phyloP scores from a whole-genome alignment of 2,329 filamentous ascomycete species.

The Hypomyces perniciosus region DNA sequence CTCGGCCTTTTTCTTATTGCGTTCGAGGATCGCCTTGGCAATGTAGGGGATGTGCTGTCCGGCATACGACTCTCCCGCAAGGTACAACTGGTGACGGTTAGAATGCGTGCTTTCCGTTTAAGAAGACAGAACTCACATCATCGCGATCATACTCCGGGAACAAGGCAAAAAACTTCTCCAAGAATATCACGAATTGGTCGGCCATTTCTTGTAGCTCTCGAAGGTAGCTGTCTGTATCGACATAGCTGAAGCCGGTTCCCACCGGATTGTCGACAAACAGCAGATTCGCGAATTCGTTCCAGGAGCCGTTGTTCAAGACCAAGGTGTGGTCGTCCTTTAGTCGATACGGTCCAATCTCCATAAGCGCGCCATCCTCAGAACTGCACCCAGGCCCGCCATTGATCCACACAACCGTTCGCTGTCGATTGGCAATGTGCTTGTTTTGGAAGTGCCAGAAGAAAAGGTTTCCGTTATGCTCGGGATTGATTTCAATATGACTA shows the following conservation, averaged over 20 bases:
- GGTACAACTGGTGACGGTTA: conserved; percentile 61
- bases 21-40: conserved; percentile 79
- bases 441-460: conserved; percentile 99
- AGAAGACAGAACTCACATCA: conserved; percentile 62
- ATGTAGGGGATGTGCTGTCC: conserved; percentile 98
- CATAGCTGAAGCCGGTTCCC: conserved; percentile 93
- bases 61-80: conserved; percentile 94
- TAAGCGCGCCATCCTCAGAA: conserved; percentile 92
- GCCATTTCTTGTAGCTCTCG: conserved; percentile 86
- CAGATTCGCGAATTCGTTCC: conserved; percentile 96
- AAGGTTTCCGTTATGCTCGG: conserved; percentile 81
- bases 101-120: neutral
- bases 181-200: conserved; percentile 75
- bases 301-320: conserved; percentile 83
- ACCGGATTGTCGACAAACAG: conserved; percentile 97
- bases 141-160: conserved; percentile 91
- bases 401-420: conserved; percentile 91
- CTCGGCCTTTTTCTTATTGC: conserved; percentile 60
- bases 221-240: conserved; percentile 80
- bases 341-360: conserved; percentile 92
- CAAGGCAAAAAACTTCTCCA: conserved; percentile 84
- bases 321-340: conserved; percentile 68
- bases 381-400: conserved; percentile 97
- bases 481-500: conserved; percentile 86
- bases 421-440: conserved; percentile 84